Percentiles rank a stretch among this genome's conserved stretches.
These are phyloP conservation scores for Ziziphus jujuba DNA, from an alignment of 306 rosid genomes.

Conservation along the genomic window DNA sequence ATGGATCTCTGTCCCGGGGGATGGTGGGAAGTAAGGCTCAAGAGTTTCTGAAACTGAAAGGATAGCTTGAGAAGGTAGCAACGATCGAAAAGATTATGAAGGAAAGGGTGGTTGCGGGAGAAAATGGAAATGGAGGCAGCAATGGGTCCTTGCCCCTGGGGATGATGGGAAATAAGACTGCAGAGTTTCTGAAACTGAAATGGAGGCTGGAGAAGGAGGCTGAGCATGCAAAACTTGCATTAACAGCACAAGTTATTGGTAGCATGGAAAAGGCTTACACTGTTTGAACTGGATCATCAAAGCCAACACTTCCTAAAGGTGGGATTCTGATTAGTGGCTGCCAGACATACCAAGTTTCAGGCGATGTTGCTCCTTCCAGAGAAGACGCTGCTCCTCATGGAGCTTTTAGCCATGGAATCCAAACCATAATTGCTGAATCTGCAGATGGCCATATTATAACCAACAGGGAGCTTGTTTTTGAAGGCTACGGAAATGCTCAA, in stretches of 20 bases:
- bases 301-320: conserved; percentile 27
- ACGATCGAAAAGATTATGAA: too few relatives aligned
- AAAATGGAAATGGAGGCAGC: conserved; percentile 16
- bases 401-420: conserved; percentile 75
- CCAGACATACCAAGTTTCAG: conserved; percentile 75
- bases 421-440: conserved; percentile 44
- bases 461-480: conserved; percentile 52
- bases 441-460: conserved; percentile 45
- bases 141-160: too few relatives aligned
- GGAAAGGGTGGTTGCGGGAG: too few relatives aligned
- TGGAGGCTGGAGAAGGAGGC: conserved; percentile 44
- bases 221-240: too few relatives aligned
- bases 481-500: conserved; percentile 53
- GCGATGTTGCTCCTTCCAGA: conserved; percentile 67
- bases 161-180: conserved; percentile 76
- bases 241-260: conserved; percentile 48
- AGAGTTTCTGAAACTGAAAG: conserved; percentile 45
- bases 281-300: too few relatives aligned
- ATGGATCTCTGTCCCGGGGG: too few relatives aligned
- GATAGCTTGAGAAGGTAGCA: conserved; percentile 46
- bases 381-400: conserved; percentile 53
- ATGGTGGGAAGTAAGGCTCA: conserved; percentile 81
- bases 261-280: too few relatives aligned
- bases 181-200: conserved; percentile 46
- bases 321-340: conserved; percentile 82